These are phyloP conservation scores for Blastobotrys persicus DNA, from an alignment of 1,139 yeast genomes.

Conservation along the genomic window DNA sequence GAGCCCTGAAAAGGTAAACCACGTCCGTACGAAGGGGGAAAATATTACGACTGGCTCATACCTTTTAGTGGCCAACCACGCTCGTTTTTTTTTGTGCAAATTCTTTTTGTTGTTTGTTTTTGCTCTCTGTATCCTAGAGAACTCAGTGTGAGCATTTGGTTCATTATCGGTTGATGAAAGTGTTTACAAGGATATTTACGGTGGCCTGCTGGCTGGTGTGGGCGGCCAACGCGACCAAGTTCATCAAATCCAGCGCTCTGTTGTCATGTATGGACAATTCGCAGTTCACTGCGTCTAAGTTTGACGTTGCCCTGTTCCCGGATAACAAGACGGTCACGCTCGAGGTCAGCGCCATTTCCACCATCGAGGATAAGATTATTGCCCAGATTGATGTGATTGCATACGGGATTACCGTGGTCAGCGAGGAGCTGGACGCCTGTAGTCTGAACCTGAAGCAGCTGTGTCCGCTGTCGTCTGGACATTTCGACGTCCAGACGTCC, in stretches of 20 bases:
- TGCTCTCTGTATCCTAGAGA: too few species aligned
- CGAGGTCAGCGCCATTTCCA: slow-evolving; percentile 74
- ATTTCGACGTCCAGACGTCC: slow-evolving; percentile 64
- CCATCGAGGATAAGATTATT: slow-evolving; percentile 68
- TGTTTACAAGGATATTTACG: background rate
- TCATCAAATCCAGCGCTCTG: slow-evolving; percentile 64
- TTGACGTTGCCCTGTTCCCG: slow-evolving; percentile 73
- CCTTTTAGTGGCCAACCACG: too few species aligned
- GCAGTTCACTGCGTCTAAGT: slow-evolving; percentile 80
- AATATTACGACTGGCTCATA: too few species aligned
- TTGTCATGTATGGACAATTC: slow-evolving; percentile 93
- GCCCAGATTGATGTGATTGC: slow-evolving; percentile 70
- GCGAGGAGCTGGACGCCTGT: slow-evolving; percentile 62
- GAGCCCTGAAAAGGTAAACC: too few species aligned
- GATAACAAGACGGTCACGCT: slow-evolving; percentile 59
- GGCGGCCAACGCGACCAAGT: slow-evolving; percentile 18
- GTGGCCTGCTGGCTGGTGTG: slow-evolving; percentile 7
- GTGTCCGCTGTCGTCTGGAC: slow-evolving; percentile 88
- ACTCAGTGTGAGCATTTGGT: too few species aligned
- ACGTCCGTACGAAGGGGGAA: too few species aligned
- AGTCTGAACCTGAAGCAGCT: slow-evolving; percentile 47
- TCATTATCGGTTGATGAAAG: too few species aligned
- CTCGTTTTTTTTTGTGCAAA: background rate
- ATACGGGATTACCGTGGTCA: slow-evolving; percentile 74
- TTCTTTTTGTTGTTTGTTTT: background rate